Base-by-base conservation (phyloP, 306 rosid species). In the Corylus avellana region DNA sequence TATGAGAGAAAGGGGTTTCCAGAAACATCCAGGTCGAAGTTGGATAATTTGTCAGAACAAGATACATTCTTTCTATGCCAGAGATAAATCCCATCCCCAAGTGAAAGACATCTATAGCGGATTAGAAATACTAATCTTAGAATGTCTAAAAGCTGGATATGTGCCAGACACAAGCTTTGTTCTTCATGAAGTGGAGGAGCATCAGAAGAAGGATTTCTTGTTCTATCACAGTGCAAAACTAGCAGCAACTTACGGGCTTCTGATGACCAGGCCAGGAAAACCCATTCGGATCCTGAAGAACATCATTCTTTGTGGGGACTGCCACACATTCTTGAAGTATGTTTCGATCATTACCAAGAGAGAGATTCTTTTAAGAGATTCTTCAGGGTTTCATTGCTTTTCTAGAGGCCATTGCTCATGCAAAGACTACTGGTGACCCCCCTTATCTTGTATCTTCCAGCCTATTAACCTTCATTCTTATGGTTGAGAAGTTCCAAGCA, bases 131-230 rank as follows among this genome's bases (percentile, higher is more conserved):
- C 90, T 94, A 59, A 91, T 91, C 68, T 42, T 87, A 74, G 97
- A 94, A 83, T 92, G 98, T 86, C 81, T 80, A 55, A 94, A 92
- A 82, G 75, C 78, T 25, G 98, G 98, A 79, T 94, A 92, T 72
- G 90, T 78, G 75, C 97, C 97, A 51, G 97, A 92, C 82, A 86
- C 91, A 2, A 89, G 91, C 79, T 91, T 88, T 67, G 95, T 92
- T 77, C 93, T 90, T 72, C 98, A 91, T 61, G 97, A 94, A 79
- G 95, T 90, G 22, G 98, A 94, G 82, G 97, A 94, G 84, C 77
- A 84, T 63, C 97, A 90, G 79, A 92, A 92, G 89, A 84, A 83
- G 80, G 83, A 81, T 27, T 92, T 94, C 66, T 82, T 92, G 72
- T 91, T 88, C 88, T 74, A 84, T 82, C 98, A 94, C 83, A 86